Evolutionary conservation across 805 yeast genomes (phyloP), one percentile per base, ranked within the genome.

Genomic region (Myxozyma vanderwaltii): DNA sequence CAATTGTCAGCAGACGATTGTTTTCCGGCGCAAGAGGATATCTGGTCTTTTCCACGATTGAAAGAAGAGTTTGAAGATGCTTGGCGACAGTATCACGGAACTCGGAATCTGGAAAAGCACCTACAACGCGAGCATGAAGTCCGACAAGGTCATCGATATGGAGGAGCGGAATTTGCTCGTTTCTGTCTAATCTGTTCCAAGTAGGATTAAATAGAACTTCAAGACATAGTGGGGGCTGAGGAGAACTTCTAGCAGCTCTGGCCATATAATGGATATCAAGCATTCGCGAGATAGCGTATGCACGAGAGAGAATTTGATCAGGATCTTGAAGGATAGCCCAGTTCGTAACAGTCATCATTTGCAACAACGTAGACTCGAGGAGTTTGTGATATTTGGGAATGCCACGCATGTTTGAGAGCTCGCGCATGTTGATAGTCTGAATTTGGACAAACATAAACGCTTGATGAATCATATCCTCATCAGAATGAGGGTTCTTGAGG

Each of bases 391-490:
- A 57, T 8, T 35, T 13, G 8, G 43, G 55, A 29, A 38, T 7
- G 17, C 36, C 60, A 17, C 2, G 23, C 13, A 26, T 41, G 6
- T 38, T 54, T 5, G 51, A 44, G 15, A 33, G 51, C 56, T 54
- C 53, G 2, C 15, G 35, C 56, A 38, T 36, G 13, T 12, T 40
- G 29, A 24, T 10, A 17, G 29, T 44, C n/a, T 51, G 54, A 17
- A 43, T 10, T 19, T 51, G 45, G 12, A 59, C 54, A 35, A 59
- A 53, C 51, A 49, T 38, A 31, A 55, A 59, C 5, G 60, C 54
- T 19, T 50, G 58, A 29, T 49, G 56, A n/a, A 51, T 41, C 36
- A 35, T 59, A n/a, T 51, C 55, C 31, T 55, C 60, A 17, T 52
- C 51, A 2, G 46, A 26, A 26, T 12, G 4, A 3, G 54, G 44